These are phyloP conservation scores for Zygosaccharomyces kombuchaensis DNA, from an alignment of 805 yeast genomes.

Conservation along the genomic window DNA sequence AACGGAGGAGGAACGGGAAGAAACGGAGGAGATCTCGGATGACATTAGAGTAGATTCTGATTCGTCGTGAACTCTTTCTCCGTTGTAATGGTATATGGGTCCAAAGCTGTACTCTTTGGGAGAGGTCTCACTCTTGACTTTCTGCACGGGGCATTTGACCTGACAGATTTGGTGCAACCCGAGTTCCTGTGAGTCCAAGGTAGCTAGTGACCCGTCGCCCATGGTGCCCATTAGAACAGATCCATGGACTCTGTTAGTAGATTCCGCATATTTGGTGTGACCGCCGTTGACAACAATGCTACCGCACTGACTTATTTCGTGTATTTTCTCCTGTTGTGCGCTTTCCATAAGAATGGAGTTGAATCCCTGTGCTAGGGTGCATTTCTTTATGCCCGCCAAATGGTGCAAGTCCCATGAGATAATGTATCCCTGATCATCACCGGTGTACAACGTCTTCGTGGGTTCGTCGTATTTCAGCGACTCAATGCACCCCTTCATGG, in stretches of 20 bases:
- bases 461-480: slow-evolving; percentile 14
- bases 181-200: slow-evolving; percentile 23
- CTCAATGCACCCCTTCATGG: slow-evolving; percentile 25
- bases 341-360: slow-evolving; percentile 13
- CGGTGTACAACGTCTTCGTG: slow-evolving; percentile 17
- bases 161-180: slow-evolving; percentile 26
- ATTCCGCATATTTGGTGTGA: not conserved
- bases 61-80: slow-evolving; percentile 6
- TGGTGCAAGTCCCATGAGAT: slow-evolving; percentile 28
- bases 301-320: slow-evolving; percentile 25
- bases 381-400: slow-evolving; percentile 16
- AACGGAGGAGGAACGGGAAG: slow-evolving; percentile 6
- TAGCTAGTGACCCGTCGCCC: slow-evolving; percentile 17
- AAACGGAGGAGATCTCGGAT: slow-evolving; percentile 10
- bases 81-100: slow-evolving; percentile 3
- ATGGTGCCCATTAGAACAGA: slow-evolving; percentile 14
- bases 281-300: slow-evolving; percentile 22
- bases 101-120: not conserved
- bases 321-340: slow-evolving; percentile 7
- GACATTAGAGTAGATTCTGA: slow-evolving; percentile 11
- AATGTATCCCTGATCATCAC: slow-evolving; percentile 23
- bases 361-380: slow-evolving; percentile 22
- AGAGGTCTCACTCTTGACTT: not conserved
- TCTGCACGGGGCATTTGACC: slow-evolving; percentile 13
- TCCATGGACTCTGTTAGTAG: slow-evolving; percentile 8